Conservation (phyloP, 805 yeast species). For the Metschnikowia amazonensis region DNA sequence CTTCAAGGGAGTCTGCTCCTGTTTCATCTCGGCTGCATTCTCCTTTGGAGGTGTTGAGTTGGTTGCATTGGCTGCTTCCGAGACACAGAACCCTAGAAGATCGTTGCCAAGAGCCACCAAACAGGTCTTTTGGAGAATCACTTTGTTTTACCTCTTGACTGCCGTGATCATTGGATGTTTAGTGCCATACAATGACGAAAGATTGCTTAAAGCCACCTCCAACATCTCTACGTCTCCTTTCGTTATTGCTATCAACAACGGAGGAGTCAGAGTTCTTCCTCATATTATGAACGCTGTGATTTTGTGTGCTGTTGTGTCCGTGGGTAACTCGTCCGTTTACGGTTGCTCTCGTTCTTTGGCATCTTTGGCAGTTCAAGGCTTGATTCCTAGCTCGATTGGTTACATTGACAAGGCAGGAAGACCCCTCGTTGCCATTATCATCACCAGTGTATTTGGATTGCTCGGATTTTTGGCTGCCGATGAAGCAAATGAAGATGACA, state of each 20-base stretch:
- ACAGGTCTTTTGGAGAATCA: conserved; percentile 53
- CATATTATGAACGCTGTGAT: conserved; percentile 28
- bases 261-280: conserved; percentile 26
- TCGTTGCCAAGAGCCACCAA: conserved; percentile 56
- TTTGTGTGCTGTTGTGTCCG: conserved; percentile 27
- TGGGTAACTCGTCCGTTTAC: conserved; percentile 29
- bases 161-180: conserved; percentile 47
- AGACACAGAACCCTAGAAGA: conserved; percentile 50
- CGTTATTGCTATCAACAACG: conserved; percentile 28
- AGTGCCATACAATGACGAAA: conserved; percentile 45
- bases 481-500: conserved; percentile 24
- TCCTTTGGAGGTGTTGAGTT: conserved; percentile 62
- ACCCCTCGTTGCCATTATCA: conserved; percentile 55
- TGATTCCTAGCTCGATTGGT: conserved; percentile 54
- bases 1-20: conserved; percentile 52
- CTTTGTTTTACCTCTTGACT: conserved; percentile 47
- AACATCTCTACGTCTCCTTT: conserved; percentile 25
- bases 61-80: conserved; percentile 57
- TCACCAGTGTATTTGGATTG: conserved; percentile 43
- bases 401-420: conserved; percentile 67
- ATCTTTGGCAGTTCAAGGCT: conserved; percentile 60
- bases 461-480: conserved; percentile 38
- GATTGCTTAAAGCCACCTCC: conserved; percentile 21
- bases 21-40: conserved; percentile 55
- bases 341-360: conserved; percentile 54